Conservation (phyloP, 2,329 filamentous ascomycete genomes). For the Colletotrichum sp. region DNA sequence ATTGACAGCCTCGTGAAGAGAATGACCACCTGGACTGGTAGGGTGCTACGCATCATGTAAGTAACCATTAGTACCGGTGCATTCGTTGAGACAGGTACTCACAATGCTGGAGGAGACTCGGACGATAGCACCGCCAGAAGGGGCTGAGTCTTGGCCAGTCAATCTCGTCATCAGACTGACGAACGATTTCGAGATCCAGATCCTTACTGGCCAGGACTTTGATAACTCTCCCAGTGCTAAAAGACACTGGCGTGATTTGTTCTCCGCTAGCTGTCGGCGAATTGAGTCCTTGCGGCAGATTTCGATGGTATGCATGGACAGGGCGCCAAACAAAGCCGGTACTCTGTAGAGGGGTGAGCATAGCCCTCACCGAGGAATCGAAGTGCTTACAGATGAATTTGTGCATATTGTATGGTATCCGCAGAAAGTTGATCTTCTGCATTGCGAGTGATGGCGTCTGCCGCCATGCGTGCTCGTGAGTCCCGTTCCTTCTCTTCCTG, state of each 20-base stretch:
- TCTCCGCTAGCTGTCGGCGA: background rate
- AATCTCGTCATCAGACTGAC: constrained; percentile 1
- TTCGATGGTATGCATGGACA: background rate
- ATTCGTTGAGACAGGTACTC: background rate
- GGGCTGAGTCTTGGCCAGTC: background rate
- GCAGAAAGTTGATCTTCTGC: constrained; percentile 5
- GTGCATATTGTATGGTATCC: background rate
- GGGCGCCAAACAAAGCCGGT: constrained; percentile 1
- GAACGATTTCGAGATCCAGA: background rate
- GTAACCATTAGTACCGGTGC: background rate
- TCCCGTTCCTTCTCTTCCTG: background rate
- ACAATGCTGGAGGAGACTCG: background rate
- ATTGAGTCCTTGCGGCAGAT: background rate
- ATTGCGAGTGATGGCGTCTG: constrained; percentile 10
- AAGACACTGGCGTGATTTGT: constrained; percentile 4
- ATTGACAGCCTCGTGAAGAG: background rate
- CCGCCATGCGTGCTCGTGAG: background rate
- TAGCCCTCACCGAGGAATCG: no score
- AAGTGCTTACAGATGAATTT: background rate
- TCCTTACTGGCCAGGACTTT: constrained; percentile 3
- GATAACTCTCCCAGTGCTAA: background rate
- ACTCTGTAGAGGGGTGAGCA: background rate
- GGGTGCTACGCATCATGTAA: background rate
- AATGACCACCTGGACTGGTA: background rate
- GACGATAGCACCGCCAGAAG: background rate